phyloP scores from a whole-genome alignment of 345 rosid species.

The Populus nigra region DNA sequence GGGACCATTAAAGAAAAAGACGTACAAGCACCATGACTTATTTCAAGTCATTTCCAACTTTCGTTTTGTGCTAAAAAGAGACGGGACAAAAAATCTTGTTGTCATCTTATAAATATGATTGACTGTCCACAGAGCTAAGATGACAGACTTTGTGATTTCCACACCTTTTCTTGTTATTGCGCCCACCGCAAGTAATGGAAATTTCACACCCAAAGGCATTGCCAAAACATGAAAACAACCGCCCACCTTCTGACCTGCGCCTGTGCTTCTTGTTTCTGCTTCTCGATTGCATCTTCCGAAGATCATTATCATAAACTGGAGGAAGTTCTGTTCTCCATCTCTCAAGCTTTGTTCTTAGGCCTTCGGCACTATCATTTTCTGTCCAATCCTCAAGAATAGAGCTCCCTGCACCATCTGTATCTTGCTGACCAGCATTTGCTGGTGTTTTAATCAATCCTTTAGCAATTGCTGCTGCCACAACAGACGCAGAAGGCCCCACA shows the following conservation, averaged over 20 bases:
- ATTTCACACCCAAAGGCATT: constrained; percentile 74
- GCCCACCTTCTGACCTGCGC: constrained; percentile 26
- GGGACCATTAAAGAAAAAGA: not conserved
- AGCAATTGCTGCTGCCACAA: constrained; percentile 94
- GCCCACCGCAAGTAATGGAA: constrained; percentile 78
- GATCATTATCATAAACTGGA: constrained; percentile 28
- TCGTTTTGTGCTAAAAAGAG: not conserved
- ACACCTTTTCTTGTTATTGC: constrained; percentile 33
- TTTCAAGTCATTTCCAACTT: not conserved
- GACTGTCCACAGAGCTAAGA: constrained; percentile 41
- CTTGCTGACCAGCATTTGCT: constrained; percentile 16
- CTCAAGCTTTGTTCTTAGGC: constrained; percentile 55
- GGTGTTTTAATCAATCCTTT: constrained; percentile 62
- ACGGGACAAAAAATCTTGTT: not conserved
- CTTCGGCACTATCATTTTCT: constrained; percentile 44
- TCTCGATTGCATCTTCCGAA: constrained; percentile 11
- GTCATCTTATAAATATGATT: constrained; percentile 18
- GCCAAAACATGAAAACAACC: constrained; percentile 79
- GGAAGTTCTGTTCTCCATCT: constrained; percentile 67
- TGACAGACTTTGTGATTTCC: constrained; percentile 37
- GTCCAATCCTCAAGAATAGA: constrained; percentile 56
- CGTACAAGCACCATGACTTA: not conserved
- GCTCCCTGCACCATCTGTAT: constrained; percentile 29
- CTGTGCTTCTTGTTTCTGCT: constrained; percentile 22
- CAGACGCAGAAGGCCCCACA: constrained; percentile 91